Evolutionary conservation across 176 grass and related monocot genomes (phyloP), one percentile per base, ranked within the genome.

Genomic region (Bonia amplexicaulis): DNA sequence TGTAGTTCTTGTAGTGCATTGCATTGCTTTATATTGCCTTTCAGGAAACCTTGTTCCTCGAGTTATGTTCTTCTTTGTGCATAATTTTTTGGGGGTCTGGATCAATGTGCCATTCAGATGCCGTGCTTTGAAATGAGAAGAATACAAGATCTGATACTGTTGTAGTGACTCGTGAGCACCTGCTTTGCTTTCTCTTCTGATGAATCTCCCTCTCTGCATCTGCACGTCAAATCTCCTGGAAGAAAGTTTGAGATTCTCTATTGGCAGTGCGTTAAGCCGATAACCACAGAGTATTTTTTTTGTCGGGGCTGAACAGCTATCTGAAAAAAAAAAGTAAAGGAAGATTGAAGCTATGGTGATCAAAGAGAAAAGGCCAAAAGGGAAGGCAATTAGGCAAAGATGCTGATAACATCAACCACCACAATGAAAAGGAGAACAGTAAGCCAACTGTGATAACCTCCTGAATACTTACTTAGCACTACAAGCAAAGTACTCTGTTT

Each of bases 31-130:
- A 10, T 19, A 7, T 67, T 40, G 26, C 66, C 72, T 67, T 79
- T 20, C 69, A 58, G 2, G 5, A 67, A 83, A 42, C 39, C 35
- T 61, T 33, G 7, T 10, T 46, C 40, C 48, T 82, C n/a, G 44
- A 20, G 60, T 71, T 82, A 33, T 59, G 44, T 77, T 90, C 41
- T 69, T 81, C 39, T 73, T 9, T 83, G 27, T 74, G 80, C 67
- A 31, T 67, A 48, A 19, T 46, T 31, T 78, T 52, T 10, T 27
- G 0, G 42, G 45, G 16, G 15, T 76, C 14, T 53, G 7, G 11
- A 66, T 82, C 57, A 3, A 46, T 51, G 29, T 31, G 6, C 12
- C 46, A 51, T 76, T 45, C 22, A 70, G 77, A 76, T 29, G 58
- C 22, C 29, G 57, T 14, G 23, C 13, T 35, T 45, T 83, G 55